phyloP scores from a whole-genome alignment of 2,329 filamentous ascomycete species.

The Colletotrichum scovillei region DNA sequence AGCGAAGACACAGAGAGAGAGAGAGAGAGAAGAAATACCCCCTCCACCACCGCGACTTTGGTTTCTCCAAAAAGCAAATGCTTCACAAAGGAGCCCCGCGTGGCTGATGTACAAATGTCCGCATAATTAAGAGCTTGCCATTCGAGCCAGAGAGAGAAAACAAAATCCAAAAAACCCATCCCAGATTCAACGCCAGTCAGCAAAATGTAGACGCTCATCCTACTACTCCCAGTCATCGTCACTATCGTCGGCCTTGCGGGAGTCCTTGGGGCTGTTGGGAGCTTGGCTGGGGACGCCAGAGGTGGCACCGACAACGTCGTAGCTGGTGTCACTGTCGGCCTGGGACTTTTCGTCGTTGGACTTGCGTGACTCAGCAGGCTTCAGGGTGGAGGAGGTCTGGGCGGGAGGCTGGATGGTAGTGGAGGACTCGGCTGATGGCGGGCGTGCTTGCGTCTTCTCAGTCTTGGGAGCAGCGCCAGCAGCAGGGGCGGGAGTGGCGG shows the following conservation, averaged over 20 bases:
- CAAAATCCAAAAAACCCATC: constrained; percentile 32
- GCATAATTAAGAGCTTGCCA: constrained; percentile 66
- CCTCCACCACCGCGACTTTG: constrained; percentile 6
- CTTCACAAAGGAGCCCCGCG: constrained; percentile 18
- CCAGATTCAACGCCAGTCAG: constrained; percentile 29
- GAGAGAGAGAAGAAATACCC: background rate
- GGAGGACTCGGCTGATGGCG: constrained; percentile 66
- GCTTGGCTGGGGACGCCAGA: constrained; percentile 84
- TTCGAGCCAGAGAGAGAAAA: constrained; percentile 25
- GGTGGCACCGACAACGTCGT: constrained; percentile 87
- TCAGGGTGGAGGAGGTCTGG: constrained; percentile 54
- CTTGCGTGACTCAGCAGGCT: constrained; percentile 73
- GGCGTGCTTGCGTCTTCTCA: constrained; percentile 45
- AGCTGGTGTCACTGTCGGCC: constrained; percentile 93
- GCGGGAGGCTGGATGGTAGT: constrained; percentile 68
- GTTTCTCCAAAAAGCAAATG: constrained; percentile 14
- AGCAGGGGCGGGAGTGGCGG: constrained; percentile 39
- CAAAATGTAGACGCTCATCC: constrained; percentile 19
- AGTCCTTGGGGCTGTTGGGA: constrained; percentile 72
- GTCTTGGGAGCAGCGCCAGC: constrained; percentile 41
- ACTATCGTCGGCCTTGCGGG: constrained; percentile 60
- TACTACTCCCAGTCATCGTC: constrained; percentile 82
- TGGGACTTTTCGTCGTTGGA: constrained; percentile 92
- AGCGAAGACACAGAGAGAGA: background rate
- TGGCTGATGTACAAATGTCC: constrained; percentile 83